Evolutionary conservation across 148 eudicot species (phyloP), one percentile per base, ranked within the genome.

Genomic region (Diospyros lotus): DNA sequence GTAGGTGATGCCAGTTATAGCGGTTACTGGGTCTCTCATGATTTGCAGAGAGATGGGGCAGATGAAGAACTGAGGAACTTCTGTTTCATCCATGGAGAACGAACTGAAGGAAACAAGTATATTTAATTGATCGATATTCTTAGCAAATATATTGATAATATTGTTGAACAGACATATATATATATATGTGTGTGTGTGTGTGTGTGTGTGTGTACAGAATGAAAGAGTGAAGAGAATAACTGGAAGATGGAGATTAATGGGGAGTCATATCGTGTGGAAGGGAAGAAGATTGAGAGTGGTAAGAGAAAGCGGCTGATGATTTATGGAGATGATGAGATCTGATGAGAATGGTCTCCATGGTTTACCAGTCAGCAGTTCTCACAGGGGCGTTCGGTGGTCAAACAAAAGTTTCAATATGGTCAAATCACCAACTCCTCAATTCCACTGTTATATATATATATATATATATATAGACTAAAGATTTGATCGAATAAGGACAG

Each of bases 31-130:
- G 39, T 87, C 87, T 74, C 84, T 82, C 90, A 87, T 87, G 79
- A 87, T 84, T 18, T 87, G 84, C 1, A 87, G 86, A 17, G 90
- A 82, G 2, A 87, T 87, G 4, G 90, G 90, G 28, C 90, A 87
- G 53, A 82, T 74, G 80, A 87, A 87, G 53, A 69, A 83, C 7
- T 78, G 68, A 6, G 90, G 90, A 52, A 82, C 64, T 74, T 87
- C 90, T 39, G 75, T 59, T 12, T 79, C 79, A 4, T 78, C 87
- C 87, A 84, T 84, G 45, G 50, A 74, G 28, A 28, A 28, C 28
- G 28, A 28, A 28, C 28, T 28, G 28, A 28, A 28, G 28, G 28
- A 0, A 28, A 28, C 28, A 28, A 28, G 28, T 28, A 28, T 28
- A n/a, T n/a, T n/a, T n/a, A 28, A 28, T 28, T 28, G 28, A 28